A percentile compares a stretch with the other conserved stretches of the same genome.
Conservation (phyloP, 257 asterid genomes). For the Verbascum thapsus region DNA sequence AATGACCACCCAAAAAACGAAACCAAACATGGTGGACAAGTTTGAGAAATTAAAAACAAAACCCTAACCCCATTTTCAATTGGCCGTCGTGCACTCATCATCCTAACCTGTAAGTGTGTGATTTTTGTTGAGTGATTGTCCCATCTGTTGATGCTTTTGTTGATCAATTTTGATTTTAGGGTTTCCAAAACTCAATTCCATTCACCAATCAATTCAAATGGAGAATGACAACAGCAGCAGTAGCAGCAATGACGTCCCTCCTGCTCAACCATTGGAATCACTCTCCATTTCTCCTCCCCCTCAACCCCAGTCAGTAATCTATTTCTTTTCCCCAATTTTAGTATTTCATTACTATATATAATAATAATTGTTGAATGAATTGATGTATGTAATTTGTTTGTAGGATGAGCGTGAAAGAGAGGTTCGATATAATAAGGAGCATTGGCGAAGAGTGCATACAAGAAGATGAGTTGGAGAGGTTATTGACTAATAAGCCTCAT, state of each 20-base stretch:
- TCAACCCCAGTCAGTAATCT: constrained; percentile 35
- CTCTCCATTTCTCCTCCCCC: constrained; percentile 35
- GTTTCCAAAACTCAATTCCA: no score
- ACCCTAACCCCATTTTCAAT: no score
- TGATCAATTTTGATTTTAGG: no score
- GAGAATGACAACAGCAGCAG: constrained; percentile 28
- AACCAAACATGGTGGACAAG: no score
- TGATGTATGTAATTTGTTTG: constrained; percentile 9
- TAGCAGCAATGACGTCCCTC: constrained; percentile 23
- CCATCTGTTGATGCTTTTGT: no score
- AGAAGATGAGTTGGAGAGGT: constrained; percentile 71
- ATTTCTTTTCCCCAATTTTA: neutral
- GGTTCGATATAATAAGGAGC: constrained; percentile 64
- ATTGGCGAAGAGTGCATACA: constrained; percentile 93
- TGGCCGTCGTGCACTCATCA: no score
- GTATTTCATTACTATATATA: neutral
- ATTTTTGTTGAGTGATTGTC: no score
- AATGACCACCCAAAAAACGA: no score
- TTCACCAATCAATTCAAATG: no score
- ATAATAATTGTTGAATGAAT: neutral
- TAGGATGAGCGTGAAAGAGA: constrained; percentile 67
- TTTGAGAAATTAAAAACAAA: no score
- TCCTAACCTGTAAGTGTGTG: no score
- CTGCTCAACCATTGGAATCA: constrained; percentile 28
- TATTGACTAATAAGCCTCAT: constrained; percentile 66